phyloP scores from a whole-genome alignment of 2,329 filamentous ascomycete species.

The Hymenoscyphus salicellus region DNA sequence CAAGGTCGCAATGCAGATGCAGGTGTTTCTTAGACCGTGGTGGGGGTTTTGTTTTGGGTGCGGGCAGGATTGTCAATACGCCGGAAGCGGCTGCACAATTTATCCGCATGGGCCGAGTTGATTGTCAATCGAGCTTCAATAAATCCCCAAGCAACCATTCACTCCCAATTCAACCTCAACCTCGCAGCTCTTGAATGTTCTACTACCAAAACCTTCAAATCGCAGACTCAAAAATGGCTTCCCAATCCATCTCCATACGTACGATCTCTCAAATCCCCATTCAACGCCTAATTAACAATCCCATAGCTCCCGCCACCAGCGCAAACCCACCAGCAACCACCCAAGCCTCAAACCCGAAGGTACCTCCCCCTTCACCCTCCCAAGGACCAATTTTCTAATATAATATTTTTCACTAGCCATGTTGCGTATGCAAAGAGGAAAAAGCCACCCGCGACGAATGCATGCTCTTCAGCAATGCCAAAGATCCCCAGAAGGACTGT shows the following conservation, averaged over 20 bases:
- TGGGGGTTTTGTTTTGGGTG: conserved; percentile 10
- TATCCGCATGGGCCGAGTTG: not conserved
- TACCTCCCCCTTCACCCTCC: conserved; percentile 12
- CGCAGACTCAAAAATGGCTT: conserved; percentile 30
- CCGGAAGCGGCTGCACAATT: conserved; percentile 4
- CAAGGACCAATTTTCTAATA: conserved; percentile 10
- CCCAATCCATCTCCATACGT: conserved; percentile 31
- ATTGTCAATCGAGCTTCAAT: conserved; percentile 13
- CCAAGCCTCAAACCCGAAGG: conserved; percentile 31
- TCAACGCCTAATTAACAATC: conserved; percentile 13
- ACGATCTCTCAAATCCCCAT: conserved; percentile 14
- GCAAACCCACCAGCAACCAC: conserved; percentile 30
- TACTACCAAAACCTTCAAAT: conserved; percentile 24
- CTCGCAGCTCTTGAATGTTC: conserved; percentile 15
- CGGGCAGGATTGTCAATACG: not conserved
- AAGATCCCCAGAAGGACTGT: conserved; percentile 82
- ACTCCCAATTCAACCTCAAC: not conserved
- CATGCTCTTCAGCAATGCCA: conserved; percentile 91
- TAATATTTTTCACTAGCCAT: conserved; percentile 60
- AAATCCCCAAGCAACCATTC: conserved; percentile 13
- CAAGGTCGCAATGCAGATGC: not conserved
- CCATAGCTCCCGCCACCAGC: conserved; percentile 30
- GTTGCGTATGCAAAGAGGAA: conserved; percentile 96
- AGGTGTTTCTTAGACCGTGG: conserved; percentile 13
- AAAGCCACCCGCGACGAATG: conserved; percentile 93